Evolutionary conservation across 225 moss, liverwort and hornwort species (phyloP), one percentile per base, ranked within the genome.

Genomic region (Straminergon stramineum): DNA sequence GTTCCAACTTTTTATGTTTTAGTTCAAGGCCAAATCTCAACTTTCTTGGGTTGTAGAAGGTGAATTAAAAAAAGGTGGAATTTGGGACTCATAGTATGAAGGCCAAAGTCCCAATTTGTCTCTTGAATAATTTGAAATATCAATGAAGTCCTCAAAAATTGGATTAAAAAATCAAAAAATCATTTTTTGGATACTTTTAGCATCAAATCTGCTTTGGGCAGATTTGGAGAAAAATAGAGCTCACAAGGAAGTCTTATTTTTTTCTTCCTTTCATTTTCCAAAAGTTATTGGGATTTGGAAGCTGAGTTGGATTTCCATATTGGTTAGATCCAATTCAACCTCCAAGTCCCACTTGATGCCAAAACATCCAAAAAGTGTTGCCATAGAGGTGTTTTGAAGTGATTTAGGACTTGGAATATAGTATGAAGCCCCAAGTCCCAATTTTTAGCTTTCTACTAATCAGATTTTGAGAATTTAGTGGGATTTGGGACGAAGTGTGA

Each of bases 241-340:
- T 8, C 21, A 39, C 1, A 8, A 24, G 5, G 5, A 39, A 70
- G 10, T 10, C 4, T 7, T 28, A 15, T 73, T 43, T 73, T 69
- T 69, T 2, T 26, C 26, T 41, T 24, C 15, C 0, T 26, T 41
- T 41, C 2, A 43, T 43, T 43, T 73, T 73, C 9, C 10, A 73
- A 28, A 27, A 43, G 6, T 43, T 73, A 5, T 73, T 73, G 9
- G 11, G 3, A 43, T 2, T 43, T 41, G 0, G 27, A 73, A 1
- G 15, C 1, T 0, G 0, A 73, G 0, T 27, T n/a, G 27, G 3
- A 1, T 73, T 73, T 73, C 13, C 0, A 3, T 43, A 26, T 27
- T 26, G 27, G 3, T 9, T 73, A 43, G 2, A 41, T 0, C 5
- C 1, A 9, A 41, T 41, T 71, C 2, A 8, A 5, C 5, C 9